phyloP scores from a whole-genome alignment of 1,284 basidiomycete genomes.

The Sporisorium graminicola region DNA sequence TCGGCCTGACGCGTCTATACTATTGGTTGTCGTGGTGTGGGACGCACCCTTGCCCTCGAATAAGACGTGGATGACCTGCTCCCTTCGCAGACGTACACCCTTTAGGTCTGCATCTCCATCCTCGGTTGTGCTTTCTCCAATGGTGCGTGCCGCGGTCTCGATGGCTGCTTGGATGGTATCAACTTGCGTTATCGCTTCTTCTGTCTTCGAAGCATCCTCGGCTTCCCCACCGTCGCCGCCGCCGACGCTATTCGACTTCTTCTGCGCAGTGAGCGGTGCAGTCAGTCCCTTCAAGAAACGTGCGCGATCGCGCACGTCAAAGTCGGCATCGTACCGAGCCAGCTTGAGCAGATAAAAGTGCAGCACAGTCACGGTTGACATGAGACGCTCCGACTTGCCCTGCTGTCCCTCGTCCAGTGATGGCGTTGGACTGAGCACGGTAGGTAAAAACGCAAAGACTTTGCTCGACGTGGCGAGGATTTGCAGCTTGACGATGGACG shows the following conservation, averaged over 20 bases:
- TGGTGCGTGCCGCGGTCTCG: slow-evolving; percentile 13
- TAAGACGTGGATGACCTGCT: slow-evolving; percentile 59
- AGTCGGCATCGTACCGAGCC: slow-evolving; percentile 55
- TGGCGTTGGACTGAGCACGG: slow-evolving; percentile 4
- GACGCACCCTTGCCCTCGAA: slow-evolving; percentile 37
- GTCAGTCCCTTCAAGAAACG: slow-evolving; percentile 62
- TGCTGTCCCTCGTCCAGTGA: slow-evolving; percentile 14
- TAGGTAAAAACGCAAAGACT: slow-evolving; percentile 46
- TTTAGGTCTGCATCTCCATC: slow-evolving; percentile 40
- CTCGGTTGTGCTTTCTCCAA: slow-evolving; percentile 35
- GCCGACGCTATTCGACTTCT: neutral
- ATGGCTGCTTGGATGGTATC: slow-evolving; percentile 32
- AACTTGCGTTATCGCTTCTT: neutral
- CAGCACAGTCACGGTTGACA: slow-evolving; percentile 34
- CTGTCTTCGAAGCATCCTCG: neutral
- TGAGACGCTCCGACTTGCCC: slow-evolving; percentile 23
- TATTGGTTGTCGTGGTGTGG: slow-evolving; percentile 1
- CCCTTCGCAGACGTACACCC: slow-evolving; percentile 54
- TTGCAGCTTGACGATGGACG: slow-evolving; percentile 48
- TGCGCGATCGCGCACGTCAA: slow-evolving; percentile 64
- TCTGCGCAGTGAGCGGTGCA: slow-evolving; percentile 19
- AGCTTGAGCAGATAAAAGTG: slow-evolving; percentile 59
- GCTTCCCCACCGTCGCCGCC: neutral
- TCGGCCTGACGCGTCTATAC: neutral
- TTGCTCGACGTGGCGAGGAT: slow-evolving; percentile 64